Evolutionary conservation across 192 early-diverging fungal species (phyloP), one percentile per base, ranked within the genome.

Genomic region (Coemansia sp.): DNA sequence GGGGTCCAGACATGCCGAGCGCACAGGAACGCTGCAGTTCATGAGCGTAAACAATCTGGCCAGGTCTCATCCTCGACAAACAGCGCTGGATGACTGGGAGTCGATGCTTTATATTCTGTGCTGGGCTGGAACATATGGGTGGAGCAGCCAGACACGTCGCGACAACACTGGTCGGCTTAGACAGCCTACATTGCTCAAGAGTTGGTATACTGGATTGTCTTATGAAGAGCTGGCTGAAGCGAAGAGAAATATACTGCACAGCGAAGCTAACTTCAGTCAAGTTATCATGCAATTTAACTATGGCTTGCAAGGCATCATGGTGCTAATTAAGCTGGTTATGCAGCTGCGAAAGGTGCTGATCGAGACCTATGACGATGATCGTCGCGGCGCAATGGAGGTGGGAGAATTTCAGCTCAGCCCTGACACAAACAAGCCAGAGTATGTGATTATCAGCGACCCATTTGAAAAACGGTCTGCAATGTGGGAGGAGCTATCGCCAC

Each of bases 81-180:
- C 71, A 1, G 61, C 63, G 2, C 58, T 78, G 0, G 70, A 77
- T 43, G 75, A 77, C 43, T 72, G 61, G 65, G 75, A 77, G 63
- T 68, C 71, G 13, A 14, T 77, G 8, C 59, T 72, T 16, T 77
- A 77, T 42, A 57, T 77, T 2, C 41, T 77, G 25, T 77, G 75
- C 70, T 72, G 64, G 56, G 16, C 69, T n/a, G 66, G 63, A 0
- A 77, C 76, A 0, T 66, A 37, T 43, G 76, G 76, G 6, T 67
- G 65, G 65, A 67, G 49, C 49, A 50, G 13, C 49, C 10, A 50
- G 49, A 50, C 49, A 5, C 10, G 49, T 16, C 49, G 13, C 19
- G n/a, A 11, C 2, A 17, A 50, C 8, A 50, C 32, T 2, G 19
- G 49, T 11, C 49, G 10, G 5, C 49, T 50, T 11, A 17, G 2